Percentiles rank a stretch among this genome's conserved stretches.
phyloP scores from a whole-genome alignment of 2,329 filamentous ascomycete species.

The Proliferodiscus dingleyae region DNA sequence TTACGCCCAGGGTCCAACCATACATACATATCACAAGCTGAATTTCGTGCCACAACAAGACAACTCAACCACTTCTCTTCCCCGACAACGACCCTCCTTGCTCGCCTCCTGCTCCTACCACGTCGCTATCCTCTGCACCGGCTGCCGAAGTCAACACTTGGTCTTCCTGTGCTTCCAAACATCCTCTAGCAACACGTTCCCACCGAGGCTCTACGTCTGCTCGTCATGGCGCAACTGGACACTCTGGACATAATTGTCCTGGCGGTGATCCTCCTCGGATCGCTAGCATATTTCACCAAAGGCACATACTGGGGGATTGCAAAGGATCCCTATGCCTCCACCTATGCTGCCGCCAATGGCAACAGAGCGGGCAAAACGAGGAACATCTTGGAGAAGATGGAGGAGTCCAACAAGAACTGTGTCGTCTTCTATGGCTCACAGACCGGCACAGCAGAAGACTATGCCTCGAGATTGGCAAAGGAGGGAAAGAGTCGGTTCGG shows the following conservation, averaged over 20 bases:
- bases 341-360: slow-evolving; percentile 63
- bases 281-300: slow-evolving; percentile 94
- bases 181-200: background rate
- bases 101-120: background rate
- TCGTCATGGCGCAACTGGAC: slow-evolving; percentile 85
- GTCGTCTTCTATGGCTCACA: slow-evolving; percentile 98
- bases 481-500: slow-evolving; percentile 96
- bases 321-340: slow-evolving; percentile 82
- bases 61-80: background rate
- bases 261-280: slow-evolving; percentile 75
- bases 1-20: too few species aligned
- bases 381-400: slow-evolving; percentile 93
- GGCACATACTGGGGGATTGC: slow-evolving; percentile 86
- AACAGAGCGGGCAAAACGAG: slow-evolving; percentile 78
- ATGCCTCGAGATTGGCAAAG: slow-evolving; percentile 92
- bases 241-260: slow-evolving; percentile 94
- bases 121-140: background rate
- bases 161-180: background rate
- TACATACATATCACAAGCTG: background rate
- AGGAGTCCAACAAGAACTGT: slow-evolving; percentile 93
- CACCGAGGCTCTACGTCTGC: background rate
- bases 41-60: background rate
- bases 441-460: slow-evolving; percentile 97
- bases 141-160: background rate
- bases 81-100: background rate